Base-by-base conservation (phyloP, 352 stramenopile genomes). In the Phytophthora citricola region DNA sequence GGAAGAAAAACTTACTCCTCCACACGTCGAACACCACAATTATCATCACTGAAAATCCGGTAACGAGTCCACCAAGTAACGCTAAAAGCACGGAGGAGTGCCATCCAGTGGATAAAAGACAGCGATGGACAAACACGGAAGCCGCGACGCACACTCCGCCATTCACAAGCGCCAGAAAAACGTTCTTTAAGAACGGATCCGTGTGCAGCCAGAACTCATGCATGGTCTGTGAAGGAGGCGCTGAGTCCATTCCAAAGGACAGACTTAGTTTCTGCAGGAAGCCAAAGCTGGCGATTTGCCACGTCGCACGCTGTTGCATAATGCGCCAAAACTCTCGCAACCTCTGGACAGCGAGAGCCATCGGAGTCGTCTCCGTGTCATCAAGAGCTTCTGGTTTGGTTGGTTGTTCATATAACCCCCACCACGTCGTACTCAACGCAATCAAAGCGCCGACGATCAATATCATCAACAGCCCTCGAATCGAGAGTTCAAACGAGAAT, bases 251-350 rank as follows among this genome's bases (percentile, higher is more conserved):
- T 4, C 74, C 71, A 4, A 91, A 81, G 8, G 80, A 81, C 39
- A 91, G 52, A 49, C 68, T 50, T 29, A 58, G 1, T 52, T 88
- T 90, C 70, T 88, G 82, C 26, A 92, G 64, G 26, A 94, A 93
- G 1, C 78, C 73, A 57, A 90, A 93, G 22, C 75, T 63, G 2
- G 77, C 79, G 41, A 94, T 85, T 67, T 94, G 84, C 81, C 83
- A 94, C 17, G 79, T 90, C 40, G 76, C 79, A 10, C 80, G 79
- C 8, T 85, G 76, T 20, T 83, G 84, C 64, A 93, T 71, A 49
- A 91, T 81, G 5, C 62, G 51, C 69, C 71, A 81, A 51, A 94
- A 86, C 36, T 76, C 73, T 14, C 43, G 52, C 29, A 76, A 22
- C 29, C 41, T 66, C 66, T n/a, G 66, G 27, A 29, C 29, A 15